Conservation (phyloP, 306 rosid species). For the Cicer cuneatum region DNA sequence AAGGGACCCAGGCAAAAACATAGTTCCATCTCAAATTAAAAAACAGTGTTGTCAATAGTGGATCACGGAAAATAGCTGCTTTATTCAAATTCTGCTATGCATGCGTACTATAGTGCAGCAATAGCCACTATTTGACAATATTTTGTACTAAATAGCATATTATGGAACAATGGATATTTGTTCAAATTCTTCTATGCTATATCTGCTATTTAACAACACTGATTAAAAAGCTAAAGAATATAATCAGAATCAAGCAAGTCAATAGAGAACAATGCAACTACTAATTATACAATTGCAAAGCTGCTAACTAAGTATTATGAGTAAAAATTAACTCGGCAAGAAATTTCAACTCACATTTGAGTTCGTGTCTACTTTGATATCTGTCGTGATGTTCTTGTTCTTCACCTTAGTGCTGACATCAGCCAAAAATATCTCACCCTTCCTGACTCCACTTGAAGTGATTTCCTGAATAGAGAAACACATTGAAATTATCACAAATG, state of each 20-base stretch:
- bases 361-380: conserved; percentile 84
- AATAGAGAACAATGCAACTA: not conserved
- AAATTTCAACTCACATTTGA: conserved; percentile 68
- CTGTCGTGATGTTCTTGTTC: conserved; percentile 95
- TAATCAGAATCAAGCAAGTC: not conserved
- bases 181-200: no score
- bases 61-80: no score
- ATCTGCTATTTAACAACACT: no score
- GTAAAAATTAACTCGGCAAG: conserved; percentile 4
- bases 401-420: conserved; percentile 81
- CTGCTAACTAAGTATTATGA: not conserved
- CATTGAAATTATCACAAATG: conserved; percentile 17
- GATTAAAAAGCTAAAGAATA: not conserved
- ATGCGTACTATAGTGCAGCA: no score
- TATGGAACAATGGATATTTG: no score
- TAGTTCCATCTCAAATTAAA: not conserved
- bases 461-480: conserved; percentile 61
- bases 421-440: conserved; percentile 74
- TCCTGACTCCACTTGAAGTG: conserved; percentile 79
- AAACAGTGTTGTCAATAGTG: no score
- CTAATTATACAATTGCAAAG: not conserved
- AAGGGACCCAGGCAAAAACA: not conserved
- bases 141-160: no score
- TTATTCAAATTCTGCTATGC: no score
- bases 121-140: no score